Percentiles rank a stretch among this genome's conserved stretches.
Evolutionary conservation across 306 rosid genomes (phyloP).

Genomic region (Casuarina equisetifolia): DNA sequence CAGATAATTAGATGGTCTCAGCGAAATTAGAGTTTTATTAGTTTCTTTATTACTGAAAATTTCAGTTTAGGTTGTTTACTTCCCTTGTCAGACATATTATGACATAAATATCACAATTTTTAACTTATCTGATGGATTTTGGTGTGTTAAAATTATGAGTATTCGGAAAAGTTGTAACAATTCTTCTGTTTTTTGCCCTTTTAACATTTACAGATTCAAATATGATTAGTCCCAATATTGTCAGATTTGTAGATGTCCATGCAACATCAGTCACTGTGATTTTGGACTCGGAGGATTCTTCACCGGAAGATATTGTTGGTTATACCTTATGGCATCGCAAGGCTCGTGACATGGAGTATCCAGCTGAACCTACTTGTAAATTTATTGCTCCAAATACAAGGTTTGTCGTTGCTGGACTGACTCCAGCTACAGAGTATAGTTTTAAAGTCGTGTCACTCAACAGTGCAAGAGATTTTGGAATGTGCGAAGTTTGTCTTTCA

Average conservation of each 20-base stretch:
- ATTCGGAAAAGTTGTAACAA: slow-evolving; percentile 15
- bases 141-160: slow-evolving; percentile 17
- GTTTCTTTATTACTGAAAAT: neutral
- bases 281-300: slow-evolving; percentile 51
- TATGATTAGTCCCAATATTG: slow-evolving; percentile 46
- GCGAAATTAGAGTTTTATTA: neutral
- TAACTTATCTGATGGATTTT: neutral
- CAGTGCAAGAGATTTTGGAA: slow-evolving; percentile 38
- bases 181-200: slow-evolving; percentile 15
- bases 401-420: slow-evolving; percentile 51
- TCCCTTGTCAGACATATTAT: neutral
- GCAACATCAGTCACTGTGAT: slow-evolving; percentile 63
- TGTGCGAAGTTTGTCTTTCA: slow-evolving; percentile 60
- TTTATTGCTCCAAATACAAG: slow-evolving; percentile 49
- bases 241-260: slow-evolving; percentile 70
- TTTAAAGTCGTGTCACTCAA: slow-evolving; percentile 57
- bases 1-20: neutral
- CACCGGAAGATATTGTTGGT: slow-evolving; percentile 39
- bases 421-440: slow-evolving; percentile 71
- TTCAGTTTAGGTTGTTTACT: neutral
- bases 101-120: neutral
- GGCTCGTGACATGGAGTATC: slow-evolving; percentile 52
- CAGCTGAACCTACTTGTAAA: slow-evolving; percentile 56
- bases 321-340: slow-evolving; percentile 76
- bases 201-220: slow-evolving; percentile 51